These are phyloP conservation scores for Kodamaea leandrae DNA, from an alignment of 805 yeast species.

Conservation along the genomic window DNA sequence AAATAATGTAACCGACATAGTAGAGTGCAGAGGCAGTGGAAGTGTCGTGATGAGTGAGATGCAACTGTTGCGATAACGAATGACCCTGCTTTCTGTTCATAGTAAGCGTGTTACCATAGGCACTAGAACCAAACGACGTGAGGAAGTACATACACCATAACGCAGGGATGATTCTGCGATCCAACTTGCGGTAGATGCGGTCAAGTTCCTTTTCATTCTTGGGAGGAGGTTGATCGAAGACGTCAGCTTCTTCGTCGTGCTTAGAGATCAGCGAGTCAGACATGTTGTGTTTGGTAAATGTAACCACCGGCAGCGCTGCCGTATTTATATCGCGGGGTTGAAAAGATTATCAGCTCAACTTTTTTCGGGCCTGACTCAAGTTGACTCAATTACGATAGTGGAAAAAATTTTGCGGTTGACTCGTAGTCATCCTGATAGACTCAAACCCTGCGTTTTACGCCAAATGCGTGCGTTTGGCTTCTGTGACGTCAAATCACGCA, in stretches of 20 bases:
- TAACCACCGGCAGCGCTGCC: neutral
- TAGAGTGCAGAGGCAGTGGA: constrained; percentile 78
- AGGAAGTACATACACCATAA: constrained; percentile 77
- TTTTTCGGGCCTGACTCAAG: too few species aligned
- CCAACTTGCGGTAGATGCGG: constrained; percentile 59
- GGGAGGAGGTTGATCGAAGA: neutral
- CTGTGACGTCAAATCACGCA: too few species aligned
- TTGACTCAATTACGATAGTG: neutral
- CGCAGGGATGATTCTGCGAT: constrained; percentile 73
- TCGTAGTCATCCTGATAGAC: too few species aligned
- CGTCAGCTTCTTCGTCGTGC: constrained; percentile 12
- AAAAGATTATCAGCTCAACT: neutral
- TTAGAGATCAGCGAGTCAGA: constrained; percentile 1
- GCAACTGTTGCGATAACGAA: constrained; percentile 53
- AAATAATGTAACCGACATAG: constrained; percentile 78
- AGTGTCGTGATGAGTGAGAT: constrained; percentile 53
- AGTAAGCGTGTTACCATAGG: constrained; percentile 76
- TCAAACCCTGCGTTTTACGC: too few species aligned
- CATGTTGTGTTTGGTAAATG: neutral
- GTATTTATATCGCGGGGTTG: neutral
- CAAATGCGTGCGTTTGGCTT: too few species aligned
- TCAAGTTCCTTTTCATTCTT: constrained; percentile 38
- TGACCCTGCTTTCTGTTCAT: constrained; percentile 67
- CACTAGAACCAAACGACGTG: constrained; percentile 73
- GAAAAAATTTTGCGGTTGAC: too few species aligned